phyloP scores from a whole-genome alignment of 1,139 yeast genomes.

The Magnusiomyces fungicola region DNA sequence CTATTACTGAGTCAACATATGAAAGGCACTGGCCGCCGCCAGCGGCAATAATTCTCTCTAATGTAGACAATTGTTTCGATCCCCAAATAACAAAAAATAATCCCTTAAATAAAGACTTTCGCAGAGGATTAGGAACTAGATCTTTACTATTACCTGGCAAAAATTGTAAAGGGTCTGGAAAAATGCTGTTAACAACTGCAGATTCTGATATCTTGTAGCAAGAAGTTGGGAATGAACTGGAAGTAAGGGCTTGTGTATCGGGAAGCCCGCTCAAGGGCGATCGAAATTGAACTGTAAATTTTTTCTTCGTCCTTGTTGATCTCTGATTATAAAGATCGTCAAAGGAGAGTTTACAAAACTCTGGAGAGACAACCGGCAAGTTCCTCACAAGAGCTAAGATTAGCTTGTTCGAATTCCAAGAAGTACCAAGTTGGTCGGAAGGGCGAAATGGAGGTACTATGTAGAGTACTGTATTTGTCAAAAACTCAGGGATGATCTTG shows the following conservation, averaged over 20 bases:
- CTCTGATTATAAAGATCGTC: neutral
- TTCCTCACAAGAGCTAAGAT: neutral
- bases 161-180: neutral
- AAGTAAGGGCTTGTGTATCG: neutral
- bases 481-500: conserved; percentile 1
- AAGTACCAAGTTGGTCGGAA: neutral
- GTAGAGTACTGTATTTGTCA: neutral
- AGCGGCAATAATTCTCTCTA: neutral
- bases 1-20: neutral
- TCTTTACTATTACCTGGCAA: neutral
- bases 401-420: neutral
- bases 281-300: neutral
- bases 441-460: neutral
- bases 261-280: neutral
- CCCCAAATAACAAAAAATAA: conserved; percentile 1
- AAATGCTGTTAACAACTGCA: neutral
- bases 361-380: neutral
- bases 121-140: neutral
- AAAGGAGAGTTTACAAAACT: neutral
- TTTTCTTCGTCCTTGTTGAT: no score
- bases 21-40: neutral
- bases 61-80: neutral
- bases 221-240: neutral
- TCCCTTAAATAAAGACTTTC: neutral
- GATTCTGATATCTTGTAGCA: neutral